A percentile compares a stretch with the other conserved stretches of the same genome.
phyloP scores from a whole-genome alignment of 2,329 filamentous ascomycete species.

The Talaromyces sp. region DNA sequence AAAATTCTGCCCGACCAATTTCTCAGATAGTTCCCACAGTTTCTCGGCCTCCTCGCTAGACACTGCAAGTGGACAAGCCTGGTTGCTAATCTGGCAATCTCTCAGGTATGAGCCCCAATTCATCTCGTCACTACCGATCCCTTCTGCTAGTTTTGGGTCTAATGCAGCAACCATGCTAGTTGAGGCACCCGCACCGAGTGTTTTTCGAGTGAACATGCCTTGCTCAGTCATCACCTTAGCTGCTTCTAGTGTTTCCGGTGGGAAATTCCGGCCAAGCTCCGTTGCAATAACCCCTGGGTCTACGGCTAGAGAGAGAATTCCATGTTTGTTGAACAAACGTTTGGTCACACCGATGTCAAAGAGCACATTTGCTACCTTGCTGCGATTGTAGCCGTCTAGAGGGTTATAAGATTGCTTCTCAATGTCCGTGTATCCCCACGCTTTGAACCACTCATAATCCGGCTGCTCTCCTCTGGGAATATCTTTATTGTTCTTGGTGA shows the following conservation, averaged over 20 bases:
- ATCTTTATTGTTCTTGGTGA: conserved; percentile 16
- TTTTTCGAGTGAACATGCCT: conserved; percentile 21
- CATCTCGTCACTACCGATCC: conserved; percentile 16
- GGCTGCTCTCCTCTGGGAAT: conserved; percentile 14
- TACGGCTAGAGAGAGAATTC: conserved; percentile 19
- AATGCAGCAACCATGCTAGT: conserved; percentile 42
- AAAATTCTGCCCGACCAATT: conserved; percentile 37
- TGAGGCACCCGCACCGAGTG: conserved; percentile 37
- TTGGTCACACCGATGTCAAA: conserved; percentile 32
- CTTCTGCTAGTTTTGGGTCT: conserved; percentile 31
- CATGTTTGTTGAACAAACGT: conserved; percentile 15
- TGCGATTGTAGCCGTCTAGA: conserved; percentile 14
- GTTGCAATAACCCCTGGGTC: conserved; percentile 20
- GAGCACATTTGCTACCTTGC: conserved; percentile 44
- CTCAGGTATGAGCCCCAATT: conserved; percentile 35
- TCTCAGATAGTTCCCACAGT: conserved; percentile 44
- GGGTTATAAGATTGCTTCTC: conserved; percentile 8
- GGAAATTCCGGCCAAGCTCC: not conserved
- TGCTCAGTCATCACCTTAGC: not conserved
- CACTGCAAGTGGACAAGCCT: conserved; percentile 23
- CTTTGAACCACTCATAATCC: conserved; percentile 22
- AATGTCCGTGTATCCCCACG: not conserved
- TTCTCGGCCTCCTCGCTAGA: conserved; percentile 30
- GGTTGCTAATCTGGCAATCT: conserved; percentile 34
- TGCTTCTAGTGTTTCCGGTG: not conserved